Evolutionary conservation across 768 basidiomycete species (phyloP), one percentile per base, ranked within the genome.

Genomic region (Xerocomellus chrysenteron): DNA sequence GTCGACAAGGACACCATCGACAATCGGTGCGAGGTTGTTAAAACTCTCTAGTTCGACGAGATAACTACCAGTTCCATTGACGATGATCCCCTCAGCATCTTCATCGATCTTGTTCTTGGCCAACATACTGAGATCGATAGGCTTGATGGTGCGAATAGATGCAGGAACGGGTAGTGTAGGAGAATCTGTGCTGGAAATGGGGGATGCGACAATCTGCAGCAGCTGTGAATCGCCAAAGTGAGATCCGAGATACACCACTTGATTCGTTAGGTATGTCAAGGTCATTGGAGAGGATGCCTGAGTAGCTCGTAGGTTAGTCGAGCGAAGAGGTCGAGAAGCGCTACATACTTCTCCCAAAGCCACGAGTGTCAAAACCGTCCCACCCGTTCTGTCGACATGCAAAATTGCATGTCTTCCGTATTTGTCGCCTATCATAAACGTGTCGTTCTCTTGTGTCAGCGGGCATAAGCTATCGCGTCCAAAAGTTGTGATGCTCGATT

Each of bases 151-250:
- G 17, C 68, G 68, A 44, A 90, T 66, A 1, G 79, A 78, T 10
- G 66, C 48, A 10, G 84, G 80, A 19, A 88, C 80, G 5, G 79
- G 76, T 21, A 89, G 71, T 1, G 82, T 83, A 2, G 78, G 77
- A 4, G 63, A 50, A 16, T 75, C 73, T 11, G 73, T 59, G 13
- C 71, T 67, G 9, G 78, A 75, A n/a, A 75, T 58, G 0, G 86
- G 80, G 10, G 74, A 59, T 1, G 71, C 50, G 33, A 70, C 80
- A 52, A 96, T 80, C 49, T 80, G 78, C 2, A 94, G 63, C 11
- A 95, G 72, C 60, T 93, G 90, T 1, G 92, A 88, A 67, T 94
- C 86, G 17, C 91, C 92, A 16, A 81, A 75, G 61, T 92, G 88
- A 7, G 93, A 94, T 17, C 92, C 90, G 21, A 94, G 75, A 65